Evolutionary conservation across 1,284 basidiomycete species (phyloP).

Genomic region (Rugosomyces carneus): DNA sequence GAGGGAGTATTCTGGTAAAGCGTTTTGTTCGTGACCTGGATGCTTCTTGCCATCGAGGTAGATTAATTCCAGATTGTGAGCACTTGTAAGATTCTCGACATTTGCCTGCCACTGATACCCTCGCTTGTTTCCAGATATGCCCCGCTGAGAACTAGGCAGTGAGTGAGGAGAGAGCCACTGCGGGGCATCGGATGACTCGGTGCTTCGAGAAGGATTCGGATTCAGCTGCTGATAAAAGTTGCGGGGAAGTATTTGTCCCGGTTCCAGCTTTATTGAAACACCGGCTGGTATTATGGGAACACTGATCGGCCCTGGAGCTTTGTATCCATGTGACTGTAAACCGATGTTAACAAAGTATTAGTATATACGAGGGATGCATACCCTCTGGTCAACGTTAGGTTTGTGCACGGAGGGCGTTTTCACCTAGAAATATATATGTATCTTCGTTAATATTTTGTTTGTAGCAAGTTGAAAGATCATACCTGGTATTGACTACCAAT

Average conservation of each 20-base stretch:
- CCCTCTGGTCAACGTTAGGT: constrained; percentile 6
- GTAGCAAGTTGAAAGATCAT: not conserved
- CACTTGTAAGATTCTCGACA: not conserved
- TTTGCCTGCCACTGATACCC: not conserved
- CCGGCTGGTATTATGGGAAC: constrained; percentile 22
- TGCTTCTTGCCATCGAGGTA: constrained; percentile 4
- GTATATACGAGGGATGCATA: not conserved
- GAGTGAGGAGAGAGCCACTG: constrained; percentile 6
- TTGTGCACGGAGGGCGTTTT: constrained; percentile 1
- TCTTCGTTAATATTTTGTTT: not conserved
- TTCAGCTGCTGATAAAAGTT: constrained; percentile 11
- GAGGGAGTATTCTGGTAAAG: constrained; percentile 11
- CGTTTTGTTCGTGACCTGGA: constrained; percentile 3
- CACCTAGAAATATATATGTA: not conserved
- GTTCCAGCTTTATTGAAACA: constrained; percentile 41
- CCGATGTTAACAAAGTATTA: not conserved
- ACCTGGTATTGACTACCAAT: constrained; percentile 18
- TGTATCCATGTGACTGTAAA: constrained; percentile 3
- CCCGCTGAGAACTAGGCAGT: not conserved
- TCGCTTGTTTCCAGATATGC: not conserved
- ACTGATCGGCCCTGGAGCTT: constrained; percentile 5
- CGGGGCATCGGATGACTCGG: constrained; percentile 2
- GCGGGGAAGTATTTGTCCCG: constrained; percentile 45
- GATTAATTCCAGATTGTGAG: not conserved
- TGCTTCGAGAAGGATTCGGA: not conserved